Percentiles rank a stretch among this genome's conserved stretches.
Evolutionary conservation across 805 yeast genomes (phyloP).

Genomic region (Teunomyces aglyptinius): DNA sequence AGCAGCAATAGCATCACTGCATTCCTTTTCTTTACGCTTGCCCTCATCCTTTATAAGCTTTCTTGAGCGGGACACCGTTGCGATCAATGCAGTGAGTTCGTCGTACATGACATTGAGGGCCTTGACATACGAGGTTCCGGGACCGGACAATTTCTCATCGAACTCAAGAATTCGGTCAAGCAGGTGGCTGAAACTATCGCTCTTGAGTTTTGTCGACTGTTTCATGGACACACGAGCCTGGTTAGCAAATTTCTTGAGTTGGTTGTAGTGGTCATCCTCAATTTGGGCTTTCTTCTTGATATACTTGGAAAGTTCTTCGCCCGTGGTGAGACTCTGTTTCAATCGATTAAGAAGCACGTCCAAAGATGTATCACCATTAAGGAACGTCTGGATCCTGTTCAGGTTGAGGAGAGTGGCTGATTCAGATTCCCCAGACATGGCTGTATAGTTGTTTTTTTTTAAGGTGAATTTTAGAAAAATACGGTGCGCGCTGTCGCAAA

Average conservation of each 20-base stretch:
- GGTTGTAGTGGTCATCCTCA: conserved; percentile 77
- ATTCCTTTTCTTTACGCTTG: conserved; percentile 77
- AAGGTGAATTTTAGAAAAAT: not conserved
- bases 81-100: conserved; percentile 70
- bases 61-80: conserved; percentile 68
- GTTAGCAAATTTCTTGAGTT: conserved; percentile 66
- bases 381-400: conserved; percentile 49
- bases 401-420: conserved; percentile 27
- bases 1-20: conserved; percentile 70
- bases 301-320: conserved; percentile 82
- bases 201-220: conserved; percentile 44
- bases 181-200: conserved; percentile 63
- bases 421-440: conserved; percentile 6
- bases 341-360: conserved; percentile 69
- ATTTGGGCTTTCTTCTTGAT: conserved; percentile 72
- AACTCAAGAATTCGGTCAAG: conserved; percentile 69
- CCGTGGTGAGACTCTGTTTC: conserved; percentile 75
- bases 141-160: conserved; percentile 71
- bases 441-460: not conserved
- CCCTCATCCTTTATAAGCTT: conserved; percentile 82
- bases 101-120: conserved; percentile 84
- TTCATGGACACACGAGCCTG: conserved; percentile 51
- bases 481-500: conserved; percentile 1
- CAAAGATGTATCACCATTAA: conserved; percentile 72
- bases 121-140: conserved; percentile 72